Conservation (phyloP, 192 early-diverging fungal genomes). For the Backusella tuberculispora region DNA sequence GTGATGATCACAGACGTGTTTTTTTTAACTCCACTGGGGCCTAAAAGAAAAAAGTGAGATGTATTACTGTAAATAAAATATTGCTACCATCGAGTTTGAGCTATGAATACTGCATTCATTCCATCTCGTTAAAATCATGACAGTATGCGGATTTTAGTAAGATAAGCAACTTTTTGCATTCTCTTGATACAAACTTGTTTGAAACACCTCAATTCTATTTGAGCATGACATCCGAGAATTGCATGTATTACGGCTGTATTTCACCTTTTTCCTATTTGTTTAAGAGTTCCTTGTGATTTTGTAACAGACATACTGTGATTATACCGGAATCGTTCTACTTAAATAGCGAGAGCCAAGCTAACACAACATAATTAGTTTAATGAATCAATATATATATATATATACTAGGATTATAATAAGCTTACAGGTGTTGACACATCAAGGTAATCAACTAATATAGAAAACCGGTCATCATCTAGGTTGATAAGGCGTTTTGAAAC, state of each 20-base stretch:
- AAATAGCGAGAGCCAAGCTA: constrained; percentile 33
- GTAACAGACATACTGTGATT: constrained; percentile 69
- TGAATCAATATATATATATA: not conserved
- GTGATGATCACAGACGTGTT: not conserved
- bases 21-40: constrained; percentile 65
- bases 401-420: too few species aligned
- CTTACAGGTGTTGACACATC: constrained; percentile 52
- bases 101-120: constrained; percentile 82
- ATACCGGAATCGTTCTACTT: constrained; percentile 38
- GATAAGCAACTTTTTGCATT: constrained; percentile 52
- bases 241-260: constrained; percentile 64
- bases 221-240: constrained; percentile 84
- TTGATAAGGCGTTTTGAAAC: constrained; percentile 30
- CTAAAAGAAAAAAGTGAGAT: constrained; percentile 29
- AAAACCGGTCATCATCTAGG: constrained; percentile 36
- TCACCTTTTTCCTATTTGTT: constrained; percentile 76
- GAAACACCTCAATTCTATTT: constrained; percentile 63
- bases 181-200: constrained; percentile 43
- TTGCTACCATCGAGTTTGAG: constrained; percentile 46
- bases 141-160: not conserved
- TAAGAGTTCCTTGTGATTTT: constrained; percentile 65
- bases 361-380: not conserved
- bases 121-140: constrained; percentile 67
- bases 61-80: not conserved
- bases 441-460: constrained; percentile 29